Conservation (phyloP, 345 rosid genomes). For the Eutrema yunnanense region DNA sequence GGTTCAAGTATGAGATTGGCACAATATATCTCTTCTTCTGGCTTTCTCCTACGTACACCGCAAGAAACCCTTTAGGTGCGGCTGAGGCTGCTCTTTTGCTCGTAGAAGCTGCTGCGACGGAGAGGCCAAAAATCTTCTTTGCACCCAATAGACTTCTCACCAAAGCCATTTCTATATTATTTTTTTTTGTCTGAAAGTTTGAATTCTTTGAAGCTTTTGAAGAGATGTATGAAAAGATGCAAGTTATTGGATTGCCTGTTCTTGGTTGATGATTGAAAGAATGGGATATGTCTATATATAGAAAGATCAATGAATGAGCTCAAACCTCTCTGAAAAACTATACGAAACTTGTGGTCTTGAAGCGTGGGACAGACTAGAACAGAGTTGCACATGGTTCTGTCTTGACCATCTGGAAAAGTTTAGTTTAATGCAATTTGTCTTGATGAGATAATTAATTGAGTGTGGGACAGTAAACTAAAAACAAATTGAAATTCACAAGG, state of each 20-base stretch:
- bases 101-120: not conserved
- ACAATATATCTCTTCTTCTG: no score
- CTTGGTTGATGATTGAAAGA: constrained; percentile 3
- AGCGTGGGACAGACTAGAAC: constrained; percentile 7
- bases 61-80: no score
- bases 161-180: not conserved
- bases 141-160: constrained; percentile 4
- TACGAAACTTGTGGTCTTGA: constrained; percentile 15
- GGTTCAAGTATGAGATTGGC: no score
- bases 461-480: not conserved
- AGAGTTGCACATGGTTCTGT: constrained; percentile 25
- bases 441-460: not conserved
- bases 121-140: constrained; percentile 10
- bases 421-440: not conserved
- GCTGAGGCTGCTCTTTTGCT: no score
- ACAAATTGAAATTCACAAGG: constrained; percentile 12
- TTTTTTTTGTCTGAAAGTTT: not conserved
- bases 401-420: not conserved
- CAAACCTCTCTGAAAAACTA: not conserved
- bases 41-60: no score
- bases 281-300: not conserved
- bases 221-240: not conserved
- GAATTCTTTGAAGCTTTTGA: not conserved
- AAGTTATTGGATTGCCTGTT: not conserved
- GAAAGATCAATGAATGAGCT: not conserved